Base-by-base conservation (phyloP, 2,329 filamentous ascomycete genomes). In the Phaeosphaeria sp. region DNA sequence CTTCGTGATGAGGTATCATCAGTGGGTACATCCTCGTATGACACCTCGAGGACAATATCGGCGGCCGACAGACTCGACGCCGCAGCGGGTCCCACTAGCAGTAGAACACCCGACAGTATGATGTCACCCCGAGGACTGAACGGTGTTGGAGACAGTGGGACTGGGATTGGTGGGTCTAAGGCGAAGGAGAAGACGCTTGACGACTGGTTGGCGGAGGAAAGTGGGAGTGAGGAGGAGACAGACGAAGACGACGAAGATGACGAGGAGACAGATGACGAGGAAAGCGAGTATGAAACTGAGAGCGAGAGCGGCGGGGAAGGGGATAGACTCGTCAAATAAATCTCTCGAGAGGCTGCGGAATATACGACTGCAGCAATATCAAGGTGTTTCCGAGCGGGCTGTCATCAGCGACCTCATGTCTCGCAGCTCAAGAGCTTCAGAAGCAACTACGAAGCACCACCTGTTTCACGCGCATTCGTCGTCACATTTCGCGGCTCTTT, bases 191-290 rank as follows among this genome's bases (percentile, higher is more conserved):
- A 96, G 84, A 92, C 89, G 20, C 80, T 99, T 61, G 93, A 98
- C 79, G 92, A 97, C 74, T 98, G 95, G 93, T 82, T 98, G 55
- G 92, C 89, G 4, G 83, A 84, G 22, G 64, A 65, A 18, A 83
- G 82, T 1, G 83, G 83, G 6, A 81, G 83, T 6, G 84, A 84
- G 25, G 67, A 72, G 51, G 78, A 79, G 1, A 78, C 79, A 27
- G 83, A 85, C n/a, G 80, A 69, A 3, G 84, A 86, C 15, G 83
- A 84, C 15, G 86, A 89, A 3, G 86, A 88, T 4, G 69, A 68
- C 80, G 87, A 84, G 7, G 84, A 86, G 40, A 84, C 84, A n/a
- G 87, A 87, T 11, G 42, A 22, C 5, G 44, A 46, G 20, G 44
- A 25, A 75, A 81, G 67, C 76, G 73, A 67, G 15, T 68, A 68